These are phyloP conservation scores for Cylindrotheca closterium DNA, from an alignment of 108 stramenopile genomes.

Conservation along the genomic window DNA sequence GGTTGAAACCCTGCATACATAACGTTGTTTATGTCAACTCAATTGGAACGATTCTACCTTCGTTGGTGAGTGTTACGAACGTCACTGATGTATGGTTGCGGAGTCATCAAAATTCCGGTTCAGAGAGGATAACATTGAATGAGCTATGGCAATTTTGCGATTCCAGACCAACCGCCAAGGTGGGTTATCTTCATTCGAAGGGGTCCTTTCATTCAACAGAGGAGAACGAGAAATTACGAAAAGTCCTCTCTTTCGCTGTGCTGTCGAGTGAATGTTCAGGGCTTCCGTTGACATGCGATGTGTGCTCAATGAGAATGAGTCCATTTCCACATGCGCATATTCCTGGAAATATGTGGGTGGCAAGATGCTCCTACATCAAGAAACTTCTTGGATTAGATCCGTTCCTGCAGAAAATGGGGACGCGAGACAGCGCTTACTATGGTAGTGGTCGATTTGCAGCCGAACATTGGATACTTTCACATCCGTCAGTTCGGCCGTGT, in stretches of 20 bases:
- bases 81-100: too few relatives aligned
- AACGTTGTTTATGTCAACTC: too few relatives aligned
- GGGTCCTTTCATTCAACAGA: constrained; percentile 28
- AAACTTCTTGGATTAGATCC: constrained; percentile 26
- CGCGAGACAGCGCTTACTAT: not conserved
- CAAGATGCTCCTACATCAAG: constrained; percentile 31
- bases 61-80: too few relatives aligned
- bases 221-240: constrained; percentile 15
- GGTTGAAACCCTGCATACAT: too few relatives aligned
- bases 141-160: constrained; percentile 32
- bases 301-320: constrained; percentile 35
- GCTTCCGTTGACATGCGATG: constrained; percentile 23
- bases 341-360: constrained; percentile 49
- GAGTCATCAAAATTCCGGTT: too few relatives aligned
- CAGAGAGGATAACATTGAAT: constrained; percentile 20
- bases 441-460: constrained; percentile 30
- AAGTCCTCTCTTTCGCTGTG: constrained; percentile 23
- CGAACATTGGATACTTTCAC: constrained; percentile 42
- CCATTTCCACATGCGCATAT: constrained; percentile 42
- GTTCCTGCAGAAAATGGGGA: constrained; percentile 16
- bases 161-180: constrained; percentile 3
- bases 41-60: too few relatives aligned
- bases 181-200: constrained; percentile 41
- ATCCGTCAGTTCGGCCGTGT: constrained; percentile 35
- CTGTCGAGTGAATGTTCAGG: constrained; percentile 34